phyloP scores from a whole-genome alignment of 345 rosid genomes.

The Moricandia moricandioides region DNA sequence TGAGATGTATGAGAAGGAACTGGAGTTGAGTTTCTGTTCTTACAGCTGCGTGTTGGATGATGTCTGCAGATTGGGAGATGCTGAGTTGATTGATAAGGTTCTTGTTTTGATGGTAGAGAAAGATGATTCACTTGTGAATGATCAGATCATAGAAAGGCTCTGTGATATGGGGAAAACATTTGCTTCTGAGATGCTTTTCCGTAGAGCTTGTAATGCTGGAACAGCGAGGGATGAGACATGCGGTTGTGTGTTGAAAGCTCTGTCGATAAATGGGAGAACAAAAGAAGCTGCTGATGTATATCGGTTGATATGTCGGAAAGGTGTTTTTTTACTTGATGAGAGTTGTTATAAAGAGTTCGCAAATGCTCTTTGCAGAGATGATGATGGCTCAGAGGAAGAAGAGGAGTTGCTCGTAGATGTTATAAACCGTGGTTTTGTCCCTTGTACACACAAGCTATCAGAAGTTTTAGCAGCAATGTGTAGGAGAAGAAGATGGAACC shows the following conservation, averaged over 20 bases:
- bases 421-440: slow-evolving; percentile 47
- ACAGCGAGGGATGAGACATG: slow-evolving; percentile 44
- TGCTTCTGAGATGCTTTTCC: slow-evolving; percentile 57
- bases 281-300: slow-evolving; percentile 52
- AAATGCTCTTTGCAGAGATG: slow-evolving; percentile 49
- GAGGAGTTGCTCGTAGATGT: slow-evolving; percentile 43
- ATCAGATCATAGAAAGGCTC: slow-evolving; percentile 50
- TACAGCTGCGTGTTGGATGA: slow-evolving; percentile 63
- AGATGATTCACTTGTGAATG: slow-evolving; percentile 22
- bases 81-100: slow-evolving; percentile 45
- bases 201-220: slow-evolving; percentile 42
- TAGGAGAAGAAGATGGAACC: slow-evolving; percentile 20
- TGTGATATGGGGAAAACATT: slow-evolving; percentile 52
- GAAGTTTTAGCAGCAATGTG: slow-evolving; percentile 46
- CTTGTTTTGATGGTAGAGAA: slow-evolving; percentile 45
- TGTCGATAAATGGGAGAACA: slow-evolving; percentile 47
- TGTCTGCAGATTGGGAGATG: slow-evolving; percentile 49
- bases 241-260: slow-evolving; percentile 49
- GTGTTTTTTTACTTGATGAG: slow-evolving; percentile 35
- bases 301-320: slow-evolving; percentile 33
- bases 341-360: slow-evolving; percentile 46
- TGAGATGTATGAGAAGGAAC: slow-evolving; percentile 51
- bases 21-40: slow-evolving; percentile 46
- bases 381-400: slow-evolving; percentile 31
- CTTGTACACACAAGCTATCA: slow-evolving; percentile 44